Percentiles rank a stretch among this genome's conserved stretches.
Evolutionary conservation across 2,329 filamentous ascomycete genomes (phyloP).

Genomic region (Aspergillus clavatus): DNA sequence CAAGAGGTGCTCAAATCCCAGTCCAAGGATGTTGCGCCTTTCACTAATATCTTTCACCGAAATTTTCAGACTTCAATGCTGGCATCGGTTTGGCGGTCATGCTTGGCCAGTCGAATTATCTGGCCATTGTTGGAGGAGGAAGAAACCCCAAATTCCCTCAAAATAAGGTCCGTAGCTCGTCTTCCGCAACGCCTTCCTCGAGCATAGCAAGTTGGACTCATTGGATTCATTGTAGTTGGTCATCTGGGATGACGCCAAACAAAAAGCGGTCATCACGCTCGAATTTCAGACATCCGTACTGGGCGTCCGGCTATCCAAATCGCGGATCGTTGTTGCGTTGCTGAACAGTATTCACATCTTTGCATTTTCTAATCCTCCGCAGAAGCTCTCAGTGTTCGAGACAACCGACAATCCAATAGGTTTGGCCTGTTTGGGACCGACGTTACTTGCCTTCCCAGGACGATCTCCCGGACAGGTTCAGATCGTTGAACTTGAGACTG

Average conservation of each 20-base stretch:
- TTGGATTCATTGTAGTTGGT: slow-evolving; percentile 49
- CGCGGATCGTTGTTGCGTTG: slow-evolving; percentile 73
- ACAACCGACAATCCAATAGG: slow-evolving; percentile 81
- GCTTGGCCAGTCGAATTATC: slow-evolving; percentile 79
- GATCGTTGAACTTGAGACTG: slow-evolving; percentile 69
- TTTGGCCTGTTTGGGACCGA: slow-evolving; percentile 70
- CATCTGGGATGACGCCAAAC: slow-evolving; percentile 85
- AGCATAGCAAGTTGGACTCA: neutral
- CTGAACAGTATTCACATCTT: slow-evolving; percentile 79
- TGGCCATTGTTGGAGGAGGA: slow-evolving; percentile 85
- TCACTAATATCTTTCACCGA: neutral
- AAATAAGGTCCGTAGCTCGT: slow-evolving; percentile 61
- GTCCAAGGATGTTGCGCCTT: neutral
- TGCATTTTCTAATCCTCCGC: slow-evolving; percentile 67
- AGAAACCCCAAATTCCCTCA: slow-evolving; percentile 78
- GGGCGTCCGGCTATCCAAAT: slow-evolving; percentile 70
- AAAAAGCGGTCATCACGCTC: slow-evolving; percentile 68
- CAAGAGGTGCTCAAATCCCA: slow-evolving; percentile 47
- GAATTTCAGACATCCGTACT: slow-evolving; percentile 76
- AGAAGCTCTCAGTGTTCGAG: slow-evolving; percentile 70
- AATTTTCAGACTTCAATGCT: slow-evolving; percentile 63
- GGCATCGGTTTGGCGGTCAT: slow-evolving; percentile 80
- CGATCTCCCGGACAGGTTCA: slow-evolving; percentile 83
- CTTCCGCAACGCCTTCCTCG: neutral
- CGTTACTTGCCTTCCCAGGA: slow-evolving; percentile 78